Evolutionary conservation across 352 stramenopile species (phyloP).

Genomic region (Elongisporangium prolatum): DNA sequence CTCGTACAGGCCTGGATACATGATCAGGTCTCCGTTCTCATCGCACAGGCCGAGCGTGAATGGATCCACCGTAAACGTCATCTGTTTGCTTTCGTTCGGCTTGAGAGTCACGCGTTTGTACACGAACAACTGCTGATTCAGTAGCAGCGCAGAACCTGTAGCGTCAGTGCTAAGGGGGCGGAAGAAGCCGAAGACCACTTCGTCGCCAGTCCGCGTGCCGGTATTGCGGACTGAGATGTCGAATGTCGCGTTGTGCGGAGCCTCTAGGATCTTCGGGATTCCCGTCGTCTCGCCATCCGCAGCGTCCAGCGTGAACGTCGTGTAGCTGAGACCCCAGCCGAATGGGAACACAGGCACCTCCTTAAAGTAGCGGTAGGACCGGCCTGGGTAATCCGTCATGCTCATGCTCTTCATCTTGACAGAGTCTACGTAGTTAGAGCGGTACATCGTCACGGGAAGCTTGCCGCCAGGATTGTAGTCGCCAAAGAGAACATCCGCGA

Average conservation of each 20-base stretch:
- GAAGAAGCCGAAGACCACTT: constrained; percentile 81
- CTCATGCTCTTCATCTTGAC: constrained; percentile 87
- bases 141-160: constrained; percentile 46
- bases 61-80: constrained; percentile 40
- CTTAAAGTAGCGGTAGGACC: constrained; percentile 91
- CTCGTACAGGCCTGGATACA: constrained; percentile 70
- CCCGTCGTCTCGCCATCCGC: constrained; percentile 5
- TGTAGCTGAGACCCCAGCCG: constrained; percentile 89
- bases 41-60: constrained; percentile 55
- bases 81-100: constrained; percentile 23
- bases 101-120: constrained; percentile 54
- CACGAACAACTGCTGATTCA: constrained; percentile 77
- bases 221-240: constrained; percentile 53
- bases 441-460: constrained; percentile 86
- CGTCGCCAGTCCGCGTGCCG: constrained; percentile 43
- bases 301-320: constrained; percentile 53
- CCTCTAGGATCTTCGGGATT: constrained; percentile 25
- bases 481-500: constrained; percentile 84
- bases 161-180: constrained; percentile 50
- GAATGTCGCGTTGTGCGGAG: constrained; percentile 35
- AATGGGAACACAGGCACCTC: constrained; percentile 87
- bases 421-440: constrained; percentile 63
- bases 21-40: constrained; percentile 40
- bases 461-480: constrained; percentile 76
- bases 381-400: constrained; percentile 86